Conservation (phyloP, 768 basidiomycete genomes). For the Clitopilus passeckerianus region DNA sequence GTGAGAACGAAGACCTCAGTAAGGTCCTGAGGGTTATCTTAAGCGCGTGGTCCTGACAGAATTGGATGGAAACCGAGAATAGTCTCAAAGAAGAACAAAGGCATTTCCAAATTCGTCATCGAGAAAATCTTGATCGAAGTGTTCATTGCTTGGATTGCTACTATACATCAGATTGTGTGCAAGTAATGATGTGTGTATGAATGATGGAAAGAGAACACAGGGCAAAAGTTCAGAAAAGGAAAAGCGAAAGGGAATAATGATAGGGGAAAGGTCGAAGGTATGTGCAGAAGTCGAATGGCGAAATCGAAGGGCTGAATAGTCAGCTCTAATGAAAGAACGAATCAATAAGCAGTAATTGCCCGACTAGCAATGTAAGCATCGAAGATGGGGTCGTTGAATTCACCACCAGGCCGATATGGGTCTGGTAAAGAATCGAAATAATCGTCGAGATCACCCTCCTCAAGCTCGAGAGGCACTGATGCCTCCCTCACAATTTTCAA, state of each 20-base stretch:
- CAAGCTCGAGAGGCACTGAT: not conserved
- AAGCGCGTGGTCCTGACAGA: not conserved
- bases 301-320: not conserved
- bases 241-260: not conserved
- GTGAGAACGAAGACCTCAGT: not conserved
- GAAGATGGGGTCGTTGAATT: conserved; percentile 1
- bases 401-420: not conserved
- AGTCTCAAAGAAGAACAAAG: not conserved
- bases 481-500: conserved; percentile 8
- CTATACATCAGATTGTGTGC: not conserved
- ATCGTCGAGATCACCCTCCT: conserved; percentile 1
- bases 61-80: not conserved
- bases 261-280: not conserved
- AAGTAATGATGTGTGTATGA: not conserved
- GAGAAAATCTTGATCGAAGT: not conserved
- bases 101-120: not conserved
- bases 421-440: not conserved
- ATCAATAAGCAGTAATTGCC: not conserved
- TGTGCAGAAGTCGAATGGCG: not conserved
- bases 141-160: not conserved
- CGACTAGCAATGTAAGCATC: conserved; percentile 1
- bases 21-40: not conserved
- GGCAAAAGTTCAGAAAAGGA: not conserved
- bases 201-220: not conserved
- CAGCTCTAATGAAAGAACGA: not conserved